Evolutionary conservation across 352 stramenopile species (phyloP).

Genomic region (Paralagenidium karlingii): DNA sequence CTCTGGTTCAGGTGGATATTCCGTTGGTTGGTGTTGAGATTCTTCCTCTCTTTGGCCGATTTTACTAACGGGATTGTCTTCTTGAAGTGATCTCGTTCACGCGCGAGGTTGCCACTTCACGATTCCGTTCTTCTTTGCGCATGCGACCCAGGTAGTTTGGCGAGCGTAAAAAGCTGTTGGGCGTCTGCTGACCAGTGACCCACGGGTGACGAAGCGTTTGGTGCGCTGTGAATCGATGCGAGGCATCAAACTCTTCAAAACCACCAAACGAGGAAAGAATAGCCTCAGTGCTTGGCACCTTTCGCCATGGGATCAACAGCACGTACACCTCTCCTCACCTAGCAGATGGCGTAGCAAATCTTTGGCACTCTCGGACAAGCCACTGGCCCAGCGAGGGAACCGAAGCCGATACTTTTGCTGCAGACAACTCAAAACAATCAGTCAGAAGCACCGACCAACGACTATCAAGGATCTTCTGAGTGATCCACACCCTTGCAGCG

Average conservation of each 20-base stretch:
- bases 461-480: neutral
- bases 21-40: too few relatives aligned
- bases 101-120: slow-evolving; percentile 9
- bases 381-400: slow-evolving; percentile 89
- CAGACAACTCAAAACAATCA: slow-evolving; percentile 5
- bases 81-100: too few relatives aligned
- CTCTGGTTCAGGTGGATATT: too few relatives aligned
- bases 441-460: neutral
- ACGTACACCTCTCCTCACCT: slow-evolving; percentile 13
- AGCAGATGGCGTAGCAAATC: slow-evolving; percentile 73
- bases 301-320: neutral
- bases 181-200: slow-evolving; percentile 74
- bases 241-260: slow-evolving; percentile 52
- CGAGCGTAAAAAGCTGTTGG: slow-evolving; percentile 80
- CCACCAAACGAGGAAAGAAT: neutral
- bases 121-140: slow-evolving; percentile 43
- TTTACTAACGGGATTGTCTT: too few relatives aligned
- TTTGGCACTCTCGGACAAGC: slow-evolving; percentile 75
- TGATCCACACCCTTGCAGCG: slow-evolving; percentile 30
- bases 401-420: slow-evolving; percentile 89
- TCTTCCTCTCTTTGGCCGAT: too few relatives aligned
- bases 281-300: neutral
- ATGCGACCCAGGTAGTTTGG: slow-evolving; percentile 78
- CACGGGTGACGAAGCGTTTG: slow-evolving; percentile 74
- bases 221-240: slow-evolving; percentile 70